phyloP scores from a whole-genome alignment of 495 filamentous ascomycete species.

The Neurospora sp. region DNA sequence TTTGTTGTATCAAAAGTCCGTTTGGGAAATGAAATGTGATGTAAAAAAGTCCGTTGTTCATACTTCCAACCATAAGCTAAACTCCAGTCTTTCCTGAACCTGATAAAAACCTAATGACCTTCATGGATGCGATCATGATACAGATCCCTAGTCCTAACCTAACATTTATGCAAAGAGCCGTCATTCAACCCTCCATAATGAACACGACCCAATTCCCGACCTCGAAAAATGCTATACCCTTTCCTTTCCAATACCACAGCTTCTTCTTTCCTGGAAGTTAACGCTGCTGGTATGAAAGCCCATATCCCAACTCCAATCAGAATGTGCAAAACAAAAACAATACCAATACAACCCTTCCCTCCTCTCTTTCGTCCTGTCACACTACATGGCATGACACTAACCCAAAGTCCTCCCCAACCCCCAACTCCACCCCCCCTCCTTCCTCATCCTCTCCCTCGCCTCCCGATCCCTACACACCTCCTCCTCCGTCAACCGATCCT shows the following conservation, averaged over 20 bases:
- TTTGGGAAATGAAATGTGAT: background rate
- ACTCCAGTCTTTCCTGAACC: background rate
- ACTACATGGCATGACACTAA: background rate
- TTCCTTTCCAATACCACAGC: background rate
- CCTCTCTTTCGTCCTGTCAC: background rate
- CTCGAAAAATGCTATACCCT: background rate
- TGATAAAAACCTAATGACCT: background rate
- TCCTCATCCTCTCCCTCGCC: conserved; percentile 66
- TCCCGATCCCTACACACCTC: conserved; percentile 73
- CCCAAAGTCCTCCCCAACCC: conserved; percentile 25
- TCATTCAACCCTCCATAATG: background rate
- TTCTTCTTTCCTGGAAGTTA: background rate
- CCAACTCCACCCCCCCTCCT: conserved; percentile 82
- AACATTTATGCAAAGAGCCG: background rate
- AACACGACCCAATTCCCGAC: background rate
- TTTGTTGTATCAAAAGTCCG: background rate
- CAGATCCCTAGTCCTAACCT: background rate
- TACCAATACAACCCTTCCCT: background rate
- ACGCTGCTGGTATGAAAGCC: background rate
- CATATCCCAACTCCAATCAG: background rate
- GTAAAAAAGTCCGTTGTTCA: background rate
- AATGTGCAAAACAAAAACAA: background rate
- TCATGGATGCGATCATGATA: background rate
- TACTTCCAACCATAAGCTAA: background rate
- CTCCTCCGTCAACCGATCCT: conserved; percentile 84